A percentile compares a stretch with the other conserved stretches of the same genome.
Evolutionary conservation across 768 basidiomycete genomes (phyloP).

Genomic region (Suillus brevipes): DNA sequence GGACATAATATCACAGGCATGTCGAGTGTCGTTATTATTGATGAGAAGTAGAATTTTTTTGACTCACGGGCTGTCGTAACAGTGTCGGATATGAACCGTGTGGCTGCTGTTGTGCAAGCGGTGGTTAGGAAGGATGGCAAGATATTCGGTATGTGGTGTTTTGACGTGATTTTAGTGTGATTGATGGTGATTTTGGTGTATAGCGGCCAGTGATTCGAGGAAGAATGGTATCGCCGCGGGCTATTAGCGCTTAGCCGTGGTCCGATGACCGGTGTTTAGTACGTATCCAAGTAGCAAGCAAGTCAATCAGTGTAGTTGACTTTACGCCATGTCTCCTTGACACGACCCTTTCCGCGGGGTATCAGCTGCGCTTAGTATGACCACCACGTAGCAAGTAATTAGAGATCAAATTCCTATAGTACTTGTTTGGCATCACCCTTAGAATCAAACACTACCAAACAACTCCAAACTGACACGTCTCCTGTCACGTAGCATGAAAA

Average conservation of each 20-base stretch:
- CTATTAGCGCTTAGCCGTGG: constrained; percentile 58
- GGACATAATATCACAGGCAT: constrained; percentile 76
- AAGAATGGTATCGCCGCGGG: constrained; percentile 93
- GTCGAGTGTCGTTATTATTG: constrained; percentile 40
- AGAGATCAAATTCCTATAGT: not conserved
- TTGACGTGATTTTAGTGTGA: not conserved
- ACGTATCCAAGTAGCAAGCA: not conserved
- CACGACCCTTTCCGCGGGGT: not conserved
- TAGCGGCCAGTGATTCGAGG: constrained; percentile 87
- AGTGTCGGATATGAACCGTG: constrained; percentile 70
- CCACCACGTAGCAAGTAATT: too few species aligned
- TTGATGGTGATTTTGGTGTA: not conserved
- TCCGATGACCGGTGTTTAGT: not conserved
- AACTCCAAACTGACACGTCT: constrained; percentile 12
- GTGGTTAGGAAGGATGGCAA: constrained; percentile 50
- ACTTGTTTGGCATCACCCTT: constrained; percentile 20
- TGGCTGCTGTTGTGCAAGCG: constrained; percentile 75
- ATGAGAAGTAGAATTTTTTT: not conserved
- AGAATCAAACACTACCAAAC: constrained; percentile 19
- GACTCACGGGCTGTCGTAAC: constrained; percentile 2
- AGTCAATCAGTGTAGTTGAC: not conserved
- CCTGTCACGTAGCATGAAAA: not conserved
- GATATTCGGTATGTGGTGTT: constrained; percentile 58
- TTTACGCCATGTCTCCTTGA: not conserved
- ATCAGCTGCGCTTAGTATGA: not conserved